phyloP scores from a whole-genome alignment of 2,329 filamentous ascomycete species.

The Knoxdaviesia capensis region DNA sequence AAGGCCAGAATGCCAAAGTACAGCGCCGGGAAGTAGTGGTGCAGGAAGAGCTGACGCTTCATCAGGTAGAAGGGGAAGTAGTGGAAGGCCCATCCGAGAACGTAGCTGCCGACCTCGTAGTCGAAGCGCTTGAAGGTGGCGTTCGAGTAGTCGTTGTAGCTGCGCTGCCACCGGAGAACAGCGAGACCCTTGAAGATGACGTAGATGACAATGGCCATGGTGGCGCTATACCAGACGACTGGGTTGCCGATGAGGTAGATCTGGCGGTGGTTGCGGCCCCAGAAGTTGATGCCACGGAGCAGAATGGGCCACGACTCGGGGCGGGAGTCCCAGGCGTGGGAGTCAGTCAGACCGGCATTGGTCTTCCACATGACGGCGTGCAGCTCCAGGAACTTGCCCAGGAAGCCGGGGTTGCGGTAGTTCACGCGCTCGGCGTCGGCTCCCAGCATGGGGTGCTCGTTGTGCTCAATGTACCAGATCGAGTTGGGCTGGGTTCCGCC shows the following conservation, averaged over 20 bases:
- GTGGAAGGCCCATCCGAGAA: slow-evolving; percentile 90
- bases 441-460: slow-evolving; percentile 61
- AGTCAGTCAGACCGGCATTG: slow-evolving; percentile 88
- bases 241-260: slow-evolving; percentile 95
- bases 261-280: slow-evolving; percentile 83
- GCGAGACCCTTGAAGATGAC: slow-evolving; percentile 71
- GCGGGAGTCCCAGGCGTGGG: slow-evolving; percentile 94
- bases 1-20: slow-evolving; percentile 86
- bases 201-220: slow-evolving; percentile 57
- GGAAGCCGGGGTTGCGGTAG: slow-evolving; percentile 84
- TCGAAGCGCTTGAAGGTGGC: slow-evolving; percentile 88
- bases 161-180: slow-evolving; percentile 83
- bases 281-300: slow-evolving; percentile 94
- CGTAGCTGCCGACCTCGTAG: slow-evolving; percentile 79
- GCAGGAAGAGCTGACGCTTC: slow-evolving; percentile 92
- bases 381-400: slow-evolving; percentile 94
- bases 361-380: slow-evolving; percentile 99
- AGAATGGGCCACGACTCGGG: slow-evolving; percentile 86
- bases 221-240: slow-evolving; percentile 83
- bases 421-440: slow-evolving; percentile 79
- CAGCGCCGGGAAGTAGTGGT: slow-evolving; percentile 94
- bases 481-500: slow-evolving; percentile 89
- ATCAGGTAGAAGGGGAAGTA: slow-evolving; percentile 99
- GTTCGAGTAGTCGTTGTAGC: slow-evolving; percentile 67
- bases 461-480: slow-evolving; percentile 89